Evolutionary conservation across 495 filamentous ascomycete species (phyloP).

Genomic region (Penicilliopsis zonata): DNA sequence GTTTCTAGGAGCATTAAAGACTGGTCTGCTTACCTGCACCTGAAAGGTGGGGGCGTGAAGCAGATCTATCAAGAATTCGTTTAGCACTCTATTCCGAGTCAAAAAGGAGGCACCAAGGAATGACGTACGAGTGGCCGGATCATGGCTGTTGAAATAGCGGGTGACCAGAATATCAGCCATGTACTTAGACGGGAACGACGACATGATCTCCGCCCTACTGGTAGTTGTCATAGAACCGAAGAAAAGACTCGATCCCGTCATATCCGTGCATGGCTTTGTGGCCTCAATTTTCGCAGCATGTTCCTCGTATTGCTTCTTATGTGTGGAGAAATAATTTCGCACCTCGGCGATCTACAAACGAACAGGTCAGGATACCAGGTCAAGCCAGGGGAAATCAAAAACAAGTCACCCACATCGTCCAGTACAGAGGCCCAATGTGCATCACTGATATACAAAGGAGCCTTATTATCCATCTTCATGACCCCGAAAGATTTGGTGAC

Average conservation of each 20-base stretch:
- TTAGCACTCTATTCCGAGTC: neutral
- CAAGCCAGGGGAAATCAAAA: slow-evolving; percentile 4
- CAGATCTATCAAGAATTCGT: slow-evolving; percentile 43
- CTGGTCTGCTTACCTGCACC: slow-evolving; percentile 32
- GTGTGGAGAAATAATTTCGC: slow-evolving; percentile 69
- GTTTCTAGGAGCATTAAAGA: slow-evolving; percentile 1
- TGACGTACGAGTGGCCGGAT: slow-evolving; percentile 58
- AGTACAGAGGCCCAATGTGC: slow-evolving; percentile 86
- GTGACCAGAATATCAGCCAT: slow-evolving; percentile 69
- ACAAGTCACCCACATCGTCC: slow-evolving; percentile 48
- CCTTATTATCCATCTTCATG: slow-evolving; percentile 77
- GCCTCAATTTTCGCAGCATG: slow-evolving; percentile 52
- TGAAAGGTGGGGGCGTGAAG: slow-evolving; percentile 83
- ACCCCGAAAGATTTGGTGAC: slow-evolving; percentile 76
- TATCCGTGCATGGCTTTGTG: slow-evolving; percentile 43
- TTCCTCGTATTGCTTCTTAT: slow-evolving; percentile 57
- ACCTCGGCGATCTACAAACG: slow-evolving; percentile 74
- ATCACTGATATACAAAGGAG: slow-evolving; percentile 76
- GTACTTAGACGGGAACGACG: slow-evolving; percentile 66
- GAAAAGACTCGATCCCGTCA: slow-evolving; percentile 56
- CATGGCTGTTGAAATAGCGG: slow-evolving; percentile 59
- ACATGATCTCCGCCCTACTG: slow-evolving; percentile 61
- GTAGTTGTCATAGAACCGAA: slow-evolving; percentile 58
- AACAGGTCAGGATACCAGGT: slow-evolving; percentile 3
- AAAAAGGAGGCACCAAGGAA: neutral